Evolutionary conservation across 768 basidiomycete species (phyloP), one percentile per base, ranked within the genome.

Genomic region (Termitomyces bulborhizus): DNA sequence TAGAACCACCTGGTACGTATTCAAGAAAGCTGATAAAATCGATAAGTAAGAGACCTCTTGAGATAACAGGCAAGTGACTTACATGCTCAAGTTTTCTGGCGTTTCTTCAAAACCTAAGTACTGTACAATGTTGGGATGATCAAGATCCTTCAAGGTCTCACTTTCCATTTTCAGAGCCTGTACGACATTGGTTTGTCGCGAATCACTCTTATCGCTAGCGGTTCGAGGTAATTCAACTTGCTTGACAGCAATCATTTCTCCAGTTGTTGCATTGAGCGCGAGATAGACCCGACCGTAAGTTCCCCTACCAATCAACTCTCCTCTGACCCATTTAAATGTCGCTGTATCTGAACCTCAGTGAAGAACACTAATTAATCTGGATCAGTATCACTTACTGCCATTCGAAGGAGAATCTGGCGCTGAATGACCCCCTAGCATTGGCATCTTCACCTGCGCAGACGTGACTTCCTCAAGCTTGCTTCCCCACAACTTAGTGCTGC

Each of bases 191-290:
- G 81, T 75, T 63, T 96, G 94, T 32, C 94, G 82, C 16, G 82
- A 78, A 69, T 98, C 94, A 60, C 84, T 88, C 69, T 88, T 90
- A 72, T 99, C 97, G 64, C 90, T 93, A 16, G 85, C 84, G 7
- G 93, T 95, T 49, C 84, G 83, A 1, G 97, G 96, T 55, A 95
- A 82, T 68, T 98, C 97, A 46, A 99, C 97, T 71, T 98, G 97
- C 71, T 99, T 99, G 60, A 99, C 97, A 16, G 97, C 97, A 64
- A 98, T 94, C 92, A 98, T 96, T 71, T 98, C 95, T 55, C 94
- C 94, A 0, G 94, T 96, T 3, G 92, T 94, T 32, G 91, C 93
- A 67, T 98, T 98, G 56, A 98, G 76, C 16, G 93, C 97, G 53
- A 98, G 83, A 65, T 98, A 99, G 29, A 99, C 97, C 42, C 90